Evolutionary conservation across 345 rosid genomes (phyloP), one percentile per base, ranked within the genome.

Genomic region (Lepidium aucheri): DNA sequence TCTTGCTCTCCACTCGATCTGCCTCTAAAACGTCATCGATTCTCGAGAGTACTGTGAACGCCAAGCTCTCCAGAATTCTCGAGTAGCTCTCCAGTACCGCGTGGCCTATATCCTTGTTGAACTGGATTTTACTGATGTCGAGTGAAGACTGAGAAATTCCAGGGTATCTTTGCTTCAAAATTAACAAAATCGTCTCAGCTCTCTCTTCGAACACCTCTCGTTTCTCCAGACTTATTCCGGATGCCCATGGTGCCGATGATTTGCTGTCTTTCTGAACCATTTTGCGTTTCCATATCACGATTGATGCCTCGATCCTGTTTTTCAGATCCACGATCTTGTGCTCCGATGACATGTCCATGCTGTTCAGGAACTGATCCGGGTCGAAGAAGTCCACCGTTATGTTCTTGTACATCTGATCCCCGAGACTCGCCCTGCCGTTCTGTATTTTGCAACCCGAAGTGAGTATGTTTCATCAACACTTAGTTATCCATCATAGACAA

Each of bases 381-480:
- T 90, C 90, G n/a, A 93, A 93, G 65, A 69, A 83, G 36, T 93
- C 98, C 14, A 81, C 92, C 0, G 98, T 90, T 50, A 93, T 90
- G 65, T 84, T 74, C 81, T 56, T 83, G 61, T 93, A 93, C 68
- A 78, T 69, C 34, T 79, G 81, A 73, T 93, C 98, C 39, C 98
- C 98, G 4, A 93, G 98, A 63, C 98, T 93, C 12, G 83, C 85
- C 72, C 95, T 86, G 14, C 98, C 97, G 50, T 93, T 93, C 98
- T 93, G 72, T 38, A 45, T 46, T 5, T 12, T 7, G 24, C 30
- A 59, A 69, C 18, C 17, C 7, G 50, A 69, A n/a, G 41, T 28
- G 20, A 35, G 20, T n/a, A 3, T 20, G 43, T 1, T 58, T 39
- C 47, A 14, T 46, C 9, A 12, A n/a, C 56, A 55, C 55, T 3